Evolutionary conservation across 345 rosid genomes (phyloP).

Genomic region (Hypericum androsaemum): DNA sequence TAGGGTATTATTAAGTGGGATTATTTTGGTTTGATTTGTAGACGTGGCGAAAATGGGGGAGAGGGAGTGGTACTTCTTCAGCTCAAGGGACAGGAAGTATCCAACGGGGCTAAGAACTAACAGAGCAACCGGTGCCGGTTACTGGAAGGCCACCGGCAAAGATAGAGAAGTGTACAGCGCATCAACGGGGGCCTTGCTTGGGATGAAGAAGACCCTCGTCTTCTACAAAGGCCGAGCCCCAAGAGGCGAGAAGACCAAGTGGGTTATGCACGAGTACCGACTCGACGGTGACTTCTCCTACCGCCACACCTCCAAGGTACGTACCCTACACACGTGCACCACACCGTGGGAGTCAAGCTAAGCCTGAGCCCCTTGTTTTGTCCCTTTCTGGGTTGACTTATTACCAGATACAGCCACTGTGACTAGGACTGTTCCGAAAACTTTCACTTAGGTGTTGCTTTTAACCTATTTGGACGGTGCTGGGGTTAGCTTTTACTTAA

Average conservation of each 20-base stretch:
- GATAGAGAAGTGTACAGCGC: slow-evolving; percentile 59
- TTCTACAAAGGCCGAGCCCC: slow-evolving; percentile 87
- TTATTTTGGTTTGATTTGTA: neutral
- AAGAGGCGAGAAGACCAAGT: slow-evolving; percentile 81
- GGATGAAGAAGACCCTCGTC: slow-evolving; percentile 81
- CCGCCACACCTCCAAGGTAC: slow-evolving; percentile 76
- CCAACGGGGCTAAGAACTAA: slow-evolving; percentile 85
- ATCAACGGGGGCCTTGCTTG: slow-evolving; percentile 46
- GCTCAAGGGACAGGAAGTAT: slow-evolving; percentile 82
- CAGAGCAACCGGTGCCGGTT: slow-evolving; percentile 80
- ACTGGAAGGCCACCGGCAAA: slow-evolving; percentile 94
- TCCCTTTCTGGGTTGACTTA: slow-evolving; percentile 39
- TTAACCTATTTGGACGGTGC: too few relatives aligned
- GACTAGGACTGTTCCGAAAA: neutral
- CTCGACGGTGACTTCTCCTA: slow-evolving; percentile 64
- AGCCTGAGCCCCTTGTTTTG: slow-evolving; percentile 11
- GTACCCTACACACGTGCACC: slow-evolving; percentile 4
- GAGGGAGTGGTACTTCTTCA: slow-evolving; percentile 84
- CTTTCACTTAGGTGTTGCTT: too few relatives aligned
- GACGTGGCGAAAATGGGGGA: slow-evolving; percentile 83
- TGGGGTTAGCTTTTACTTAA: too few relatives aligned
- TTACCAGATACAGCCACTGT: too few relatives aligned
- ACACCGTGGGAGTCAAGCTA: slow-evolving; percentile 1
- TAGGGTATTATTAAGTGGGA: too few relatives aligned
- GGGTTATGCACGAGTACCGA: slow-evolving; percentile 98